A percentile compares a stretch with the other conserved stretches of the same genome.
Evolutionary conservation across 192 early-diverging fungal genomes (phyloP).

Genomic region (Coemansia brasiliensis): DNA sequence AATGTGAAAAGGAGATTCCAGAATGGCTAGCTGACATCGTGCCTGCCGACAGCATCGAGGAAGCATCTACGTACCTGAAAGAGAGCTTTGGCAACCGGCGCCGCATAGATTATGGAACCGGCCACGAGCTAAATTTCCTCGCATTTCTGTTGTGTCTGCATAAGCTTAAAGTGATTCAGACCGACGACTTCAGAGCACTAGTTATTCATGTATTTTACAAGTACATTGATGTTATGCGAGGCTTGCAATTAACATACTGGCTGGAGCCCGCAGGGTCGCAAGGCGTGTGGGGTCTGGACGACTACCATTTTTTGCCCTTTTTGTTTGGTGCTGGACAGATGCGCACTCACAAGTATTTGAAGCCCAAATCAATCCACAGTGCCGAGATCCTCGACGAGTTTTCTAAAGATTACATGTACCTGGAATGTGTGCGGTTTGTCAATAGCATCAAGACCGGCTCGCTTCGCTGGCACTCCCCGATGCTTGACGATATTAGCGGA

Average conservation of each 20-base stretch:
- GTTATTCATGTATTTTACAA: constrained; percentile 77
- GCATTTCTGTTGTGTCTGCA: constrained; percentile 82
- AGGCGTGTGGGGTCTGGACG: constrained; percentile 99
- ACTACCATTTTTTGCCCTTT: constrained; percentile 97
- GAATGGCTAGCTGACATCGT: constrained; percentile 48
- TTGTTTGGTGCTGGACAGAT: constrained; percentile 89
- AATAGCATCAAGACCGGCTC: constrained; percentile 75
- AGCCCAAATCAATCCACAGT: constrained; percentile 94
- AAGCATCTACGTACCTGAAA: constrained; percentile 74
- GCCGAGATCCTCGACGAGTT: constrained; percentile 86
- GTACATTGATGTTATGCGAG: constrained; percentile 88
- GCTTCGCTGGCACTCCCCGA: constrained; percentile 84
- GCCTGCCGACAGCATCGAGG: constrained; percentile 43
- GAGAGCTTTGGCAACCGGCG: constrained; percentile 88
- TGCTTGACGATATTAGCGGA: constrained; percentile 90
- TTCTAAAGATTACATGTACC: constrained; percentile 92
- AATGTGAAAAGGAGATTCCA: constrained; percentile 44
- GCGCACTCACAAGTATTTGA: constrained; percentile 56
- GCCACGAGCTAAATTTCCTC: constrained; percentile 93
- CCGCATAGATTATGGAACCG: constrained; percentile 97
- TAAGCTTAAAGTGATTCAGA: constrained; percentile 67
- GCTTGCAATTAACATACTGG: constrained; percentile 89
- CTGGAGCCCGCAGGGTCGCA: constrained; percentile 97
- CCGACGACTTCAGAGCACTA: constrained; percentile 71
- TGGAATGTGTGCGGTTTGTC: constrained; percentile 91